Evolutionary conservation across 2,329 filamentous ascomycete species (phyloP), one percentile per base, ranked within the genome.

Genomic region (Magnaporthiopsis poae): DNA sequence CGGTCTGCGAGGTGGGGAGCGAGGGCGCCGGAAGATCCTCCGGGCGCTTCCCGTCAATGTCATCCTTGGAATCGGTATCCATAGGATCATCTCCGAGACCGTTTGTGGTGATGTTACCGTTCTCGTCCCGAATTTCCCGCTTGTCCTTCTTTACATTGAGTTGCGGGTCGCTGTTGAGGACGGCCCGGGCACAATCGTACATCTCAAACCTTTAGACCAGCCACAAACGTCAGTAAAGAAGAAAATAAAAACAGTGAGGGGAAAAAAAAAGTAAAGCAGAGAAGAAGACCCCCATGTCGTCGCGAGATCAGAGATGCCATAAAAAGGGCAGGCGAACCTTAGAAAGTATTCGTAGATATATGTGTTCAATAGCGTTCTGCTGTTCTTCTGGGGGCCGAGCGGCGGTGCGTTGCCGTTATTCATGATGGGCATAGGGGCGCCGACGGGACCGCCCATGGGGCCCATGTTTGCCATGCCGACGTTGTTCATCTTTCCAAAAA

Each of bases 281-380:
- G n/a, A 9, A 61, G 4, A 21, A 15, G 9, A 35, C 33, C 33
- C 33, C 33, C 33, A 8, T 27, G 12, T 61, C 12, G 25, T n/a
- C 29, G 46, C 46, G 52, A 25, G 21, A 12, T 2, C 35, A 13
- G 11, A 33, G 46, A 11, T 21, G 46, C 21, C 46, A 56, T 11
- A 56, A 8, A 11, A 21, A 56, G 46, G 9, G n/a, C 18, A 56
- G 71, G 88, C 85, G 76, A 92, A 90, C 73, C 90, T 91, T 71
- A 97, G 81, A 70, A 98, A 94, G 76, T 95, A 94, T 74, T 95
- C 91, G 82, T 94, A 95, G 71, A 95, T 95, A 76, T 93, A 93
- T 27, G 91, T 94, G 79, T 94, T 93, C 65, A 95, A 83, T 68
- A 87, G 79, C 63, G 82, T 79, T 70, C 84, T 85, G 71, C 80